Conservation (phyloP, 2,329 filamentous ascomycete species). For the Claviceps quebecensis region DNA sequence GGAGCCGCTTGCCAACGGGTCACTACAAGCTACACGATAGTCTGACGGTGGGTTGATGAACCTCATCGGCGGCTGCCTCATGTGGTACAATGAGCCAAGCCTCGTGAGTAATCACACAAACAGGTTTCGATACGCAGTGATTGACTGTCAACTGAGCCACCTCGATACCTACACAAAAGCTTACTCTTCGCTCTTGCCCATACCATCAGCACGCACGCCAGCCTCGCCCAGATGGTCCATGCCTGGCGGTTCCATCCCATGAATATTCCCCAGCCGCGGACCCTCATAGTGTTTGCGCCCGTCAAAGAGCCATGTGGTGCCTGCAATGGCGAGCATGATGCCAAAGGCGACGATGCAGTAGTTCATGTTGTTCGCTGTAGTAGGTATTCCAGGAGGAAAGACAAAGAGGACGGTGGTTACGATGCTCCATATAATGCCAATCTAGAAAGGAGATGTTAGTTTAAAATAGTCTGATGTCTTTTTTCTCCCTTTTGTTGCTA, state of each 20-base stretch:
- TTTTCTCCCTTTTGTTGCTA: background rate
- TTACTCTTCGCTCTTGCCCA: too few relatives aligned
- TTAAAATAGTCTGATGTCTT: background rate
- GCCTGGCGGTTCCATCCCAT: constrained; percentile 2
- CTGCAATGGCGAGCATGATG: constrained; percentile 30
- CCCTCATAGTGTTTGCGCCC: constrained; percentile 34
- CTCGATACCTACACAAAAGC: too few relatives aligned
- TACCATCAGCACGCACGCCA: too few relatives aligned
- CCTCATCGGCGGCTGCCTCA: too few relatives aligned
- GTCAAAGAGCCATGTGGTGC: constrained; percentile 31
- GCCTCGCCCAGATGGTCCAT: too few relatives aligned
- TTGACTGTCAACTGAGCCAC: too few relatives aligned
- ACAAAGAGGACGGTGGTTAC: constrained; percentile 65
- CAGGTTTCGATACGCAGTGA: too few relatives aligned
- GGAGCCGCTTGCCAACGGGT: too few relatives aligned
- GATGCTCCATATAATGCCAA: constrained; percentile 49
- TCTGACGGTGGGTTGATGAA: too few relatives aligned
- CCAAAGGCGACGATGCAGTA: constrained; percentile 35
- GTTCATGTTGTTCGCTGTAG: constrained; percentile 55
- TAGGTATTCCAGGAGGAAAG: constrained; percentile 54
- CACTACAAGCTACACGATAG: too few relatives aligned
- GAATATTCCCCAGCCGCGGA: constrained; percentile 10
- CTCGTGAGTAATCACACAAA: too few relatives aligned
- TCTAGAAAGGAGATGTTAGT: constrained; percentile 1
- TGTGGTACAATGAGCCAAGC: too few relatives aligned